Evolutionary conservation across 1,284 basidiomycete species (phyloP), one percentile per base, ranked within the genome.

Genomic region (Neotropicomus parvogracilis): DNA sequence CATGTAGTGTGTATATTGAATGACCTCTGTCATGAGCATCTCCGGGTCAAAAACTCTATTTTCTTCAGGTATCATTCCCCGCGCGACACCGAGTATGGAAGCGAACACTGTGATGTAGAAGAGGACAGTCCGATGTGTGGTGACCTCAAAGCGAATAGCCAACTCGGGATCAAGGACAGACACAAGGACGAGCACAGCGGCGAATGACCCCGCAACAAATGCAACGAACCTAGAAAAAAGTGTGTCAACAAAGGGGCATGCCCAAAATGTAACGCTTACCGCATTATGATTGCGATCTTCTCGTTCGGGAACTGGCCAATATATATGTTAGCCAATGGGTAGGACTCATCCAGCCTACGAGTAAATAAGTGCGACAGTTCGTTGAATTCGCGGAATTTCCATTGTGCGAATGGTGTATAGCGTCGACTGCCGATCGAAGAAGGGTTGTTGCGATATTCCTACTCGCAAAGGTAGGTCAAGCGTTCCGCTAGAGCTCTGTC

Each of bases 311-410:
- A 99, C 65, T 98, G 95, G 21, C 92, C 92, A 53, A 97, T 93
- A 67, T 98, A 99, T 75, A 92, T 88, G 66, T 88, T 94, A 13
- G 97, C 91, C 10, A 84, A 73, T 0, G 89, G 91, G 58, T 95
- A 94, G 51, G 90, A 93, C 58, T 90, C 83, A 56, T 94, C 85
- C 43, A 97, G 75, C 44, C 95, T 77, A 36, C 91, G 77, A 33
- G 83, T 78, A 66, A 99, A 99, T 28, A 95, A 74, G 67, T 99
- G 95, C 0, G 93, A 91, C 5, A 99, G 75, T 65, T 99, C 95
- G 66, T 99, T 99, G 75, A 97, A 99, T 67, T 99, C 97, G 52
- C 97, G 81, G 63, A 99, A 99, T 65, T 97, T 98, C 97, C 97
- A 99, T 56, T 91, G 85, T 0, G 95, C 95, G 56, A 91, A 94